phyloP scores from a whole-genome alignment of 83 land plant species.

The Diphasiastrum complanatum region DNA sequence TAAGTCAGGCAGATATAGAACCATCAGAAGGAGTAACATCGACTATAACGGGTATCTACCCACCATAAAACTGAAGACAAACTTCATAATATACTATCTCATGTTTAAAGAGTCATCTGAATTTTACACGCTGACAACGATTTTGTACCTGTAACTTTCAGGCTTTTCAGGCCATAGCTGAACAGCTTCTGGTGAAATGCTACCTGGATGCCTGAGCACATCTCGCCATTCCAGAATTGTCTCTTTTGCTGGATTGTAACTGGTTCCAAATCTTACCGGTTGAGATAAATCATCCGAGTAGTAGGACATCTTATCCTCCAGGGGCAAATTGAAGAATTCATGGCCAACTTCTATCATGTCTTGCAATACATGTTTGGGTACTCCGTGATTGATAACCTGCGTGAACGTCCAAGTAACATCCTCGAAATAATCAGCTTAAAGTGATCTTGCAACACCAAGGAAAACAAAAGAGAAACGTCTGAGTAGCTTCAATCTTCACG shows the following conservation, averaged over 20 bases:
- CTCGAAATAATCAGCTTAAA: background rate
- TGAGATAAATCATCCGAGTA: background rate
- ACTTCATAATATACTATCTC: too few species aligned
- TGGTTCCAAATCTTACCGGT: background rate
- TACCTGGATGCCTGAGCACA: background rate
- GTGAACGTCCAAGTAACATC: too few species aligned
- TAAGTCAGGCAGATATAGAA: background rate
- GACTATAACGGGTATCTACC: too few species aligned
- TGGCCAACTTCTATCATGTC: background rate
- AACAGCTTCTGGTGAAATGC: background rate
- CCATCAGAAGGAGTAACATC: background rate
- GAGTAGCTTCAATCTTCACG: background rate
- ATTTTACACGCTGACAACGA: too few species aligned
- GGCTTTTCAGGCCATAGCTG: background rate
- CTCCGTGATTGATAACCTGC: background rate
- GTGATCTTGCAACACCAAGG: background rate
- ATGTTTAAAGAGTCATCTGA: too few species aligned
- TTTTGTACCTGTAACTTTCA: background rate
- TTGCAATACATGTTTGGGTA: background rate
- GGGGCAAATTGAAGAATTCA: background rate
- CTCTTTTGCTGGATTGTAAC: background rate
- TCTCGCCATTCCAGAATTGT: slow-evolving; percentile 1
- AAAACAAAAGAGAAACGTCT: background rate
- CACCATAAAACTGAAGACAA: too few species aligned
- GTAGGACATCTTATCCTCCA: background rate